phyloP scores from a whole-genome alignment of 441 rosid genomes.

The Pelargonium fulgidum region DNA sequence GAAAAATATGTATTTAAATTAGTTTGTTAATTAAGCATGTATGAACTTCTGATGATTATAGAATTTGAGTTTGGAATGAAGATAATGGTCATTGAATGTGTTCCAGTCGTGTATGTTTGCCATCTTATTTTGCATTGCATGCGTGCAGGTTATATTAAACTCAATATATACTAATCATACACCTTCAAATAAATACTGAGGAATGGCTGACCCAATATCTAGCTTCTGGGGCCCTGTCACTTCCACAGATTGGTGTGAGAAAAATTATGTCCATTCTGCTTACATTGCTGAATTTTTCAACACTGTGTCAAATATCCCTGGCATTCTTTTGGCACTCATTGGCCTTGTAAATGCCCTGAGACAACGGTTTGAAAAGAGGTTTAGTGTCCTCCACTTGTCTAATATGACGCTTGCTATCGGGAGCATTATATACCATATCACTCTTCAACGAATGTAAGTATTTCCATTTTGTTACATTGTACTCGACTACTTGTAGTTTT shows the following conservation, averaged over 20 bases:
- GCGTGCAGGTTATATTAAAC: constrained; percentile 30
- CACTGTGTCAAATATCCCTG: constrained; percentile 64
- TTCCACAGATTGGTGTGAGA: constrained; percentile 80
- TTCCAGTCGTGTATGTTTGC: neutral
- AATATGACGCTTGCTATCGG: constrained; percentile 88
- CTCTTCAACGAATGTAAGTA: constrained; percentile 70
- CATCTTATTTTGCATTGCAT: constrained; percentile 5
- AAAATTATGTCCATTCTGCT: constrained; percentile 63
- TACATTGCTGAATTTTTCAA: constrained; percentile 87
- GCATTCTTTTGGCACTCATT: constrained; percentile 63
- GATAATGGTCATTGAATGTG: neutral
- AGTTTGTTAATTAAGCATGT: neutral
- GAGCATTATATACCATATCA: constrained; percentile 84
- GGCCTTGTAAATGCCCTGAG: constrained; percentile 76
- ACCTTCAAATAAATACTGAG: constrained; percentile 21
- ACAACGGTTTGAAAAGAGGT: constrained; percentile 91
- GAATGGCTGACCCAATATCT: constrained; percentile 68
- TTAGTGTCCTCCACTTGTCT: constrained; percentile 76
- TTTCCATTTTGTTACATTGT: neutral
- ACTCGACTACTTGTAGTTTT: neutral
- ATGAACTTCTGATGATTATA: neutral
- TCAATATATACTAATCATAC: constrained; percentile 14
- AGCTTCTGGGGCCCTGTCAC: constrained; percentile 99
- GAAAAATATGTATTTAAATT: neutral
- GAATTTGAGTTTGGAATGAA: neutral